Evolutionary conservation across 139 green algal genomes (phyloP), one percentile per base, ranked within the genome.

Genomic region (Pleodorina starrii): DNA sequence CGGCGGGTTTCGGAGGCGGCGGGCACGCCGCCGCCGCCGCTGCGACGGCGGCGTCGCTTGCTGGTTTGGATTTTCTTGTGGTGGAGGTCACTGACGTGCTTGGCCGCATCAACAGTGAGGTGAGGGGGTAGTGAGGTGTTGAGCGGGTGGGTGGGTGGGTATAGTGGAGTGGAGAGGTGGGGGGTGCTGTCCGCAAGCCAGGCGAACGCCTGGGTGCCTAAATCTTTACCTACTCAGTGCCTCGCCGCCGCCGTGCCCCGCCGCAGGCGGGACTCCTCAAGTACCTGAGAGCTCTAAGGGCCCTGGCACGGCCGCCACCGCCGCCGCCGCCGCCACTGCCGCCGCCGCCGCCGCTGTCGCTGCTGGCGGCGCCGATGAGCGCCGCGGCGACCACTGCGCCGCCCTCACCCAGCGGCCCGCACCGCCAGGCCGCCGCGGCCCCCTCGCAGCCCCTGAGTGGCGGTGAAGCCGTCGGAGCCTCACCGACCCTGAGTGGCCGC

Each of bases 41-140:
- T 0, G 84, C 50, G 29, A 6, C 48, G 19, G 60, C 35, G 19
- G 46, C 72, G 7, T 89, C 50, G 29, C 72, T 72, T 42, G 79
- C 79, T 3, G 44, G 57, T 21, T 32, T 89, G 43, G 92, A 96
- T 86, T 95, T 95, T 60, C 51, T 94, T 35, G 42, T 97, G 14
- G 36, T 51, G 19, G 91, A 95, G 51, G 82, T 95, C 0, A 90
- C 92, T 11, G 94, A 95, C 54, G 92, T 87, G 36, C 83, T 96
- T 83, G 60, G 74, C 12, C 79, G 85, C 44, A 90, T 90, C 82
- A 85, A 88, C 44, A 80, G 63, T 32, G 82, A 88, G 93, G 43
- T 80, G 68, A 35, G 60, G n/a, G n/a, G n/a, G n/a, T n/a, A n/a
- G n/a, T n/a, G n/a, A n/a, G n/a, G n/a, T n/a, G n/a, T n/a, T n/a